Evolutionary conservation across 2,329 filamentous ascomycete species (phyloP), one percentile per base, ranked within the genome.

Genomic region (Trichoderma atrobrunneum): DNA sequence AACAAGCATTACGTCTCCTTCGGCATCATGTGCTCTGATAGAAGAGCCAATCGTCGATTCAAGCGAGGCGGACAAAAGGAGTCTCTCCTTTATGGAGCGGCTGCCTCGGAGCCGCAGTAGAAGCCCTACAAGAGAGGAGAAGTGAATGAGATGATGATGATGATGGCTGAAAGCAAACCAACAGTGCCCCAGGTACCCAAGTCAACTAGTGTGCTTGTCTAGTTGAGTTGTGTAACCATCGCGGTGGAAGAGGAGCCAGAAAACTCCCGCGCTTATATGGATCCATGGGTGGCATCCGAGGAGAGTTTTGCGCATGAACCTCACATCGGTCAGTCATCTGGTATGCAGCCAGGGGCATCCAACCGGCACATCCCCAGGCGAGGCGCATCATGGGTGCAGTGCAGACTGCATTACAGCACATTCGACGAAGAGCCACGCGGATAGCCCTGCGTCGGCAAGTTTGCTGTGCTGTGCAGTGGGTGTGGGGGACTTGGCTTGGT

Each of bases 341-440:
- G 64, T 57, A 69, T 21, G 32, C 66, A 36, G 56, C 21, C 30
- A n/a, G 28, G 51, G 39, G 7, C 30, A 48, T n/a, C 56, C 36
- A 18, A 11, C 36, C 65, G 36, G 21, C 54, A 30, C 62, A 65
- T 51, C 16, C 8, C 62, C 36, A 36, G 26, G 56, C 30, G 34
- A 43, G 51, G 71, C 71, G 69, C 62, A 72, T 73, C 69, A 66
- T 62, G 51, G 64, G 24, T 73, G 72, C 72, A 69, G 63, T 73
- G 72, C 72, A 69, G 69, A 66, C 18, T 73, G 72, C 39, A 43
- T 43, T n/a, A n/a, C 72, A 68, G 68, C 39, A 60, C 48, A 64
- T 56, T 60, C 32, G 43, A 59, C 63, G n/a, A 66, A 21, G 60
- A 48, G 34, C 63, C 30, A 56, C 26, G 36, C 66, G 66, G 21